Conservation (phyloP, 2,329 filamentous ascomycete species). For the Xylariaceae sp. region DNA sequence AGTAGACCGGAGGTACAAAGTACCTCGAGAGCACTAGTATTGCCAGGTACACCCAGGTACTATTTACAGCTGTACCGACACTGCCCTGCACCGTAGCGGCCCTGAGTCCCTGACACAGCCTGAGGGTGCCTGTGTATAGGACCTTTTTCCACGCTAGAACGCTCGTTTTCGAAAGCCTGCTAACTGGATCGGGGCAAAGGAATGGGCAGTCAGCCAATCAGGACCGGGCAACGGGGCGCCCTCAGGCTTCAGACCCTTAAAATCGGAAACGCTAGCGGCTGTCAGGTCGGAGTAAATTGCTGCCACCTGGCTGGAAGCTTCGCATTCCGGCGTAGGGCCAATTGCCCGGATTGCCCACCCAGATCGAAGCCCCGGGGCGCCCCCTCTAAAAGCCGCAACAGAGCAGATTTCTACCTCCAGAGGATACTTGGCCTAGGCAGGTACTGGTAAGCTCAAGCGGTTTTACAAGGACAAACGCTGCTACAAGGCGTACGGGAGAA, state of each 20-base stretch:
- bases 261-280: background rate
- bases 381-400: too few relatives aligned
- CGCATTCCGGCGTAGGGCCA: background rate
- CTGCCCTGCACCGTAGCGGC: background rate
- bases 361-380: too few relatives aligned
- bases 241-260: background rate
- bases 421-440: background rate
- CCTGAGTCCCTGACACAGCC: background rate
- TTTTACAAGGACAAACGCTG: background rate
- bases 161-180: background rate
- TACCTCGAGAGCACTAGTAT: background rate
- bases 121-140: background rate
- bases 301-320: background rate
- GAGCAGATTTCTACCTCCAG: too few relatives aligned
- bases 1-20: slow-evolving; percentile 10
- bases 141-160: background rate
- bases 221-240: background rate
- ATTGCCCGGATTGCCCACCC: background rate
- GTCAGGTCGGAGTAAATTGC: background rate
- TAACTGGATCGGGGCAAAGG: background rate
- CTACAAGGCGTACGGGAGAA: background rate
- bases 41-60: background rate
- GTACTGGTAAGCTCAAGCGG: background rate
- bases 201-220: slow-evolving; percentile 9
- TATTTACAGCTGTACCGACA: background rate